Base-by-base conservation (phyloP, 1,284 basidiomycete genomes). In the Pyrrhoderma lamaoense region DNA sequence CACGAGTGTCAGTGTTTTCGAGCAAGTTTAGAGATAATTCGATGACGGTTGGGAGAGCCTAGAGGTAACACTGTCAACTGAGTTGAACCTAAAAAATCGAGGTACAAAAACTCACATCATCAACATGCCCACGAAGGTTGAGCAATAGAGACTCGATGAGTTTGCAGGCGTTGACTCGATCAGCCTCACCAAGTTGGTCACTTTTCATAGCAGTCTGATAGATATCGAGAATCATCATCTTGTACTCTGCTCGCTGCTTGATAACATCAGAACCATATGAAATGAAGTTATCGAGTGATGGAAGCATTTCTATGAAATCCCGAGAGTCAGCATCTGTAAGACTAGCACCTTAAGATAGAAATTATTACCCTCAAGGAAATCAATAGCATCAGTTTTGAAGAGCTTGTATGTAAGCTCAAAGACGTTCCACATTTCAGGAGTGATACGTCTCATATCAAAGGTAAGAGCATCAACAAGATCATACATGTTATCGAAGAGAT, bases 401-500 rank as follows among this genome's bases (percentile, higher is more conserved):
- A 88, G 70, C 54, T 77, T 76, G 68, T 91, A 92, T 0, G 88
- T 91, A 47, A 84, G 67, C 64, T 90, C 88, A 57, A 92, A 91
- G 37, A 93, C 75, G 9, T 81, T 80, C 93, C 92, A 95, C 84
- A 94, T 86, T 57, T 73, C 79, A 0, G 85, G 81, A 34, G 86
- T 80, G 59, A 95, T 85, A 51, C 74, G 67, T 59, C 82, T 80
- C 55, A 87, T 75, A 66, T 85, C 89, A 76, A 90, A 95, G 1
- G 90, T 92, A 49, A 94, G 68, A 55, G 75, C 85, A 62, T 95
- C 93, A 45, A 91, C 80, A 36, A 95, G 71, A 58, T 93, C 90
- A 61, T 89, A 91, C 72, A 89, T 82, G 63, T 91, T 89, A 67
- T 93, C 91, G 62, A 90, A 89, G 35, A 94, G 71, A 62, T 95